phyloP scores from a whole-genome alignment of 2,329 filamentous ascomycete species.

The Phialocephala subalpina region DNA sequence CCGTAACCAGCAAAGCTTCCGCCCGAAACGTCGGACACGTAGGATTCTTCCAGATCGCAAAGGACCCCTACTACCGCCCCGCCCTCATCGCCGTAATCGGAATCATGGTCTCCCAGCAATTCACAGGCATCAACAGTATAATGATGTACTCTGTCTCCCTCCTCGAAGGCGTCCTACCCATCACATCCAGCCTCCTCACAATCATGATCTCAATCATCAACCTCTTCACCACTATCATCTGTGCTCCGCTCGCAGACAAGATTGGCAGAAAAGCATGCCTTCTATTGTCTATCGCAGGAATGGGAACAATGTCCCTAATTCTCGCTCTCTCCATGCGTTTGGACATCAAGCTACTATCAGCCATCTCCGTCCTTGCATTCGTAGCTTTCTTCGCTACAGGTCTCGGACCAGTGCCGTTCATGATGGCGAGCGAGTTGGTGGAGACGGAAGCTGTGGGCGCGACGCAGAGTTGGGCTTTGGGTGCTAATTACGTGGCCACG shows the following conservation, averaged over 20 bases:
- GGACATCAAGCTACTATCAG: slow-evolving; percentile 77
- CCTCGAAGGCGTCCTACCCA: slow-evolving; percentile 79
- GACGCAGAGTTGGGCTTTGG: slow-evolving; percentile 87
- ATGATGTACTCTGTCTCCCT: slow-evolving; percentile 98
- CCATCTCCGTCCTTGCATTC: slow-evolving; percentile 82
- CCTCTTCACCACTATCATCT: slow-evolving; percentile 80
- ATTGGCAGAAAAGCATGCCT: slow-evolving; percentile 89
- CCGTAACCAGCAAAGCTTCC: slow-evolving; percentile 35
- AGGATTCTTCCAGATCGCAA: slow-evolving; percentile 71
- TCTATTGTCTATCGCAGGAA: slow-evolving; percentile 82
- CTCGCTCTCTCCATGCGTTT: slow-evolving; percentile 84
- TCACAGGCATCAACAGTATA: slow-evolving; percentile 95
- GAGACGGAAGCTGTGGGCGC: slow-evolving; percentile 90
- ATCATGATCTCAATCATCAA: slow-evolving; percentile 90
- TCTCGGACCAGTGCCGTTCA: slow-evolving; percentile 93
- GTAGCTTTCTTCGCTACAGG: slow-evolving; percentile 91
- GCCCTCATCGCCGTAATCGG: slow-evolving; percentile 86
- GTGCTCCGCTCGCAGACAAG: slow-evolving; percentile 85
- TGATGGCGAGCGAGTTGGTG: slow-evolving; percentile 90
- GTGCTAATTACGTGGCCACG: slow-evolving; percentile 88
- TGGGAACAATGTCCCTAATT: slow-evolving; percentile 79
- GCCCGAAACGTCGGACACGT: slow-evolving; percentile 48
- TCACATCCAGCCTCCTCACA: slow-evolving; percentile 83
- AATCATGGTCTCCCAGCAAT: slow-evolving; percentile 91
- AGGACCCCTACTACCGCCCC: slow-evolving; percentile 71